Evolutionary conservation across 768 basidiomycete species (phyloP).

Genomic region (Lentinula raphanica): DNA sequence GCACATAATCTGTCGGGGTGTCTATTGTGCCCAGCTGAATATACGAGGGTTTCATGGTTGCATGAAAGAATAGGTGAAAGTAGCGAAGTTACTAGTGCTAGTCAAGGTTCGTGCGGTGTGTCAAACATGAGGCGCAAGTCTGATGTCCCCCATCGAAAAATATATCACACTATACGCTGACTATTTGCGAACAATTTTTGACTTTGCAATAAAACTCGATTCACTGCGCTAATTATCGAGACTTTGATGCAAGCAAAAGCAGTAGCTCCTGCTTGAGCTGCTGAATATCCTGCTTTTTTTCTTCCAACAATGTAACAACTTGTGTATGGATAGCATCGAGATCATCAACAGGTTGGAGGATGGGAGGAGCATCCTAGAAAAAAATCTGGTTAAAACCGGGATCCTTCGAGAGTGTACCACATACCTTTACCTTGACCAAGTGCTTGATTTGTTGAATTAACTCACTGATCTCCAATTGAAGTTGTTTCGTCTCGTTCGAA

Average conservation of each 20-base stretch:
- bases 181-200: no score
- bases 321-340: no score
- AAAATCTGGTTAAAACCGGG: background rate
- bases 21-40: background rate
- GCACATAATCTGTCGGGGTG: background rate
- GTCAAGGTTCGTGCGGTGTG: no score
- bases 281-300: background rate
- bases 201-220: no score
- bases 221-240: background rate
- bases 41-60: background rate
- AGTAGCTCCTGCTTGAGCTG: background rate
- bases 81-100: background rate
- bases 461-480: background rate
- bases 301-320: background rate
- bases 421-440: no score
- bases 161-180: no score
- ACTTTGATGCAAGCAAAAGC: background rate
- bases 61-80: background rate
- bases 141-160: no score
- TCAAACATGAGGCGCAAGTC: no score
- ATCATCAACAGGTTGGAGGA: no score
- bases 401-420: no score
- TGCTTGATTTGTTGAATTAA: background rate
- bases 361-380: no score
- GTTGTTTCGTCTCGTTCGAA: background rate